Evolutionary conservation across 2,329 filamentous ascomycete species (phyloP).

Genomic region (Triangularia setosa): DNA sequence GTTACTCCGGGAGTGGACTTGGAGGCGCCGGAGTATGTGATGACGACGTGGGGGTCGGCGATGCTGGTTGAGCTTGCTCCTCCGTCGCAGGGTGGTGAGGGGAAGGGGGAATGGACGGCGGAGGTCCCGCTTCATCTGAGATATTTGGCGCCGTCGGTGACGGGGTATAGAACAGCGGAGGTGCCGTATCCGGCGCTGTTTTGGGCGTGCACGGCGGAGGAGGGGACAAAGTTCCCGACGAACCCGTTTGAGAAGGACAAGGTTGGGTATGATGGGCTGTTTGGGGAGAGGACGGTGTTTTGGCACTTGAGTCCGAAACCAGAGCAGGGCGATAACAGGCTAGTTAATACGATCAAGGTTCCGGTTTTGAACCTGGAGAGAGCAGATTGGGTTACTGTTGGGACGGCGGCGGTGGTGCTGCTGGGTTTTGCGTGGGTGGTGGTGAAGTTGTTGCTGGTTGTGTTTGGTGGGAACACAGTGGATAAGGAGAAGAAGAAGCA

Average conservation of each 20-base stretch:
- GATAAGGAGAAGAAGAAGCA: constrained; percentile 24
- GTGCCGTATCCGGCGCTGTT: constrained; percentile 81
- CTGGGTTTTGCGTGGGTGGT: constrained; percentile 68
- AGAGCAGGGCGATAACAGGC: constrained; percentile 26
- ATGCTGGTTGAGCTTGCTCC: constrained; percentile 70
- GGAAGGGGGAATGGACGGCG: constrained; percentile 52
- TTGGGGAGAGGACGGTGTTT: constrained; percentile 73
- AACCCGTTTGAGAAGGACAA: constrained; percentile 85
- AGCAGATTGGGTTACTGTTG: constrained; percentile 45
- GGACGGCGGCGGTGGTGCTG: constrained; percentile 56
- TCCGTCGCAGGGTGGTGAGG: constrained; percentile 34
- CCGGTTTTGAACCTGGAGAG: constrained; percentile 60
- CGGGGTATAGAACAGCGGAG: constrained; percentile 52
- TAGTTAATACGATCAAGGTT: constrained; percentile 56
- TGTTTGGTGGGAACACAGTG: constrained; percentile 27
- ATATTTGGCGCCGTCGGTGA: constrained; percentile 63
- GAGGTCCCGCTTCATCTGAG: constrained; percentile 81
- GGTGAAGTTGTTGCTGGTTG: constrained; percentile 50
- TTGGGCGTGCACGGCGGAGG: constrained; percentile 76
- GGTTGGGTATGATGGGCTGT: constrained; percentile 81
- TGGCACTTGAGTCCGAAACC: constrained; percentile 67
- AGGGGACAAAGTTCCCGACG: constrained; percentile 62
- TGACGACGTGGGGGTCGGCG: constrained; percentile 72
- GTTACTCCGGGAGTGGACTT: constrained; percentile 78
- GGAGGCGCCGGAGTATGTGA: constrained; percentile 81